A percentile compares a stretch with the other conserved stretches of the same genome.
Conservation (phyloP, 2,329 filamentous ascomycete genomes). For the Penicillium glabrum region DNA sequence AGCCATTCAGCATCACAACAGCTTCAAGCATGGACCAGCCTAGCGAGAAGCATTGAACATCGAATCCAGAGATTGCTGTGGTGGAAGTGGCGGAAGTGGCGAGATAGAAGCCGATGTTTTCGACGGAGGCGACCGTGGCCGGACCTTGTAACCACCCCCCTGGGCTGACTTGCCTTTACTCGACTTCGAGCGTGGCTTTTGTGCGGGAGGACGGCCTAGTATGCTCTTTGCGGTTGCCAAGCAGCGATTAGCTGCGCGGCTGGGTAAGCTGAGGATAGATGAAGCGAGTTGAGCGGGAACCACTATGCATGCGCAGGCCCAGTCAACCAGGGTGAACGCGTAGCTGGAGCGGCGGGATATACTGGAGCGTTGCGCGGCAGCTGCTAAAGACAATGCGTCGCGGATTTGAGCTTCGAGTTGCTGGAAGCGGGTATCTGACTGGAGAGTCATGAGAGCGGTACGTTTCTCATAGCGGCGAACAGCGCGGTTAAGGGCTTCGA, state of each 20-base stretch:
- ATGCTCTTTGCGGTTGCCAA: conserved; percentile 11
- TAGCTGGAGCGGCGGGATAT: conserved; percentile 23
- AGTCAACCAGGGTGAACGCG: conserved; percentile 34
- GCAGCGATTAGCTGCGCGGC: conserved; percentile 22
- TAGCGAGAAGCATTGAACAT: neutral
- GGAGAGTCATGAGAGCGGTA: conserved; percentile 69
- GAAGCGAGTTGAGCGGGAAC: conserved; percentile 36
- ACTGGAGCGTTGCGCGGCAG: conserved; percentile 57
- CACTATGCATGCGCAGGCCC: conserved; percentile 35
- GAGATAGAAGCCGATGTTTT: neutral
- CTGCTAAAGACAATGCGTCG: conserved; percentile 78
- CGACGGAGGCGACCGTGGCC: conserved; percentile 1
- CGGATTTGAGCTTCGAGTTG: conserved; percentile 69
- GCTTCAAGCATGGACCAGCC: neutral
- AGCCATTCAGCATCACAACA: neutral
- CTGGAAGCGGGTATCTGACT: conserved; percentile 73
- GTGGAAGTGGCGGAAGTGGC: neutral
- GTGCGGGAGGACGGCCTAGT: conserved; percentile 5
- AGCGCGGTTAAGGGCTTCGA: conserved; percentile 85
- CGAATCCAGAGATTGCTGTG: neutral
- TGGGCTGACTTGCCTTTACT: conserved; percentile 25
- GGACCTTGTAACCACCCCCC: neutral
- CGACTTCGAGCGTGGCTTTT: neutral
- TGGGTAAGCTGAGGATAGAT: conserved; percentile 33
- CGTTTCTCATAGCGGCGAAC: conserved; percentile 91